Evolutionary conservation across 495 filamentous ascomycete genomes (phyloP).

Genomic region (Astrothelium macrocarpum): DNA sequence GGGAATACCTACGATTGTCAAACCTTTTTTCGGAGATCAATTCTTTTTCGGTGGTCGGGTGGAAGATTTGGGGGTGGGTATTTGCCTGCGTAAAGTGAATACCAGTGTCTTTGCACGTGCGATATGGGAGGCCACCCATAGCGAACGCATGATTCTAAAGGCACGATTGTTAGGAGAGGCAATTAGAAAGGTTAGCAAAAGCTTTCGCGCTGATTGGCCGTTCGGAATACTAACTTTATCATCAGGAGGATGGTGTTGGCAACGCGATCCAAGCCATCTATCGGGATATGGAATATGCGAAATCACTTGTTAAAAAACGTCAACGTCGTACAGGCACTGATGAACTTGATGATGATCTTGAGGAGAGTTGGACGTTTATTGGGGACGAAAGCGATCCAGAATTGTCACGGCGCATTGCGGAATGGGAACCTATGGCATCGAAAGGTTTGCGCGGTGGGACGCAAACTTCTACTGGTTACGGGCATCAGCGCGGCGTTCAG

Average conservation of each 20-base stretch:
- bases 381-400: conserved; percentile 55
- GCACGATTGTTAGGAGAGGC: conserved; percentile 71
- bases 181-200: conserved; percentile 60
- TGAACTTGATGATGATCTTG: conserved; percentile 46
- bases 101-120: conserved; percentile 70
- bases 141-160: conserved; percentile 79
- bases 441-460: conserved; percentile 4
- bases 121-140: conserved; percentile 85
- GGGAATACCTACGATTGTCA: conserved; percentile 87
- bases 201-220: conserved; percentile 15
- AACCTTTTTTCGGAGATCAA: conserved; percentile 96
- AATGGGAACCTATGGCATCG: conserved; percentile 22
- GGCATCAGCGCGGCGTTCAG: conserved; percentile 5
- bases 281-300: conserved; percentile 93
- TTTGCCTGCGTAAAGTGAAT: conserved; percentile 82
- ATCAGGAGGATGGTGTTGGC: conserved; percentile 77
- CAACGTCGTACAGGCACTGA: conserved; percentile 33
- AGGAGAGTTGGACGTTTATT: conserved; percentile 67
- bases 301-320: conserved; percentile 63
- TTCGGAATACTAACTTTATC: conserved; percentile 11
- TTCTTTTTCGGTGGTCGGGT: conserved; percentile 88
- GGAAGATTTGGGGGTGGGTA: conserved; percentile 86
- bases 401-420: conserved; percentile 35
- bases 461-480: not conserved
- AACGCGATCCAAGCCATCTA: conserved; percentile 89